A percentile compares a stretch with the other conserved stretches of the same genome.
phyloP scores from a whole-genome alignment of 2,329 filamentous ascomycete genomes.

The Talaromyces piceae region DNA sequence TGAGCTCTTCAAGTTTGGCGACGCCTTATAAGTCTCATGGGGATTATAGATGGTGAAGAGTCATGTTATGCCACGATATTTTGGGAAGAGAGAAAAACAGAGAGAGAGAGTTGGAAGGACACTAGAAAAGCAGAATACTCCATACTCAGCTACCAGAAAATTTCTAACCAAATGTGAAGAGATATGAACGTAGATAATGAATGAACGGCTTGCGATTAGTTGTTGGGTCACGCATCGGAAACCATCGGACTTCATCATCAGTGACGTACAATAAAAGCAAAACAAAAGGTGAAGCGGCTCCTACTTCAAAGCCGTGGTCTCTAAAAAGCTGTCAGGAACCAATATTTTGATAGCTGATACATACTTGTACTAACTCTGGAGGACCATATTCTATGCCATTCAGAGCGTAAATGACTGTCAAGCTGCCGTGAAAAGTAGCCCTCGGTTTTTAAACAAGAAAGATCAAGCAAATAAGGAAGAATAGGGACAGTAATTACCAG shows the following conservation, averaged over 20 bases:
- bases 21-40: constrained; percentile 6
- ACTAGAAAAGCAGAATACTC: constrained; percentile 43
- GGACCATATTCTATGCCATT: constrained; percentile 8
- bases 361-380: constrained; percentile 34
- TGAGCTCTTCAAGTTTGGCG: constrained; percentile 13
- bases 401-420: constrained; percentile 54
- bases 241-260: not conserved
- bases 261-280: not conserved
- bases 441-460: constrained; percentile 52
- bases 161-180: constrained; percentile 51
- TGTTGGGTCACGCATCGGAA: constrained; percentile 4
- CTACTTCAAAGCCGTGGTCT: no score
- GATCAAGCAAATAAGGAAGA: constrained; percentile 46
- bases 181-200: constrained; percentile 57
- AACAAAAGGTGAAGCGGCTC: no score
- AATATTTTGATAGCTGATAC: constrained; percentile 58
- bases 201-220: constrained; percentile 38
- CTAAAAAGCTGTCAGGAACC: constrained; percentile 47
- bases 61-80: constrained; percentile 49
- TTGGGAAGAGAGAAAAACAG: constrained; percentile 57
- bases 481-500: no score
- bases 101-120: constrained; percentile 37
- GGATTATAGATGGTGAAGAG: constrained; percentile 1
- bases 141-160: constrained; percentile 61
- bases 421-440: constrained; percentile 52